Percentiles rank a stretch among this genome's conserved stretches.
Evolutionary conservation across 2,329 filamentous ascomycete genomes (phyloP).

Genomic region (Apiospora arundinis): DNA sequence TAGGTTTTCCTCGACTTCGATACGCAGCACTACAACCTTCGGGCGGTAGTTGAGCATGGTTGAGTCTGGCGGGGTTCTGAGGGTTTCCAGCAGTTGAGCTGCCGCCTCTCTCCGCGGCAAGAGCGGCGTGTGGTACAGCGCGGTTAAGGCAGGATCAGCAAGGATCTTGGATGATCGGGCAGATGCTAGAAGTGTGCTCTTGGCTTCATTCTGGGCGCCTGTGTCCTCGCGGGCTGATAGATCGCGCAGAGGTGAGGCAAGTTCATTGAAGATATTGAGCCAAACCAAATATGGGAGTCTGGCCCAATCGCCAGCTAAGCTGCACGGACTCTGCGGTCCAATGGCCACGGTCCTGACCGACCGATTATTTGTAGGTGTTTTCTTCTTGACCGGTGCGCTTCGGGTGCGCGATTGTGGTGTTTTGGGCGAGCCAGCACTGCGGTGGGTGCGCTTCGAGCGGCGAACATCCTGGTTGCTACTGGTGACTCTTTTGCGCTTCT

Average conservation of each 20-base stretch:
- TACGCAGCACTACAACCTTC: constrained; percentile 73
- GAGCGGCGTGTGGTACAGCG: constrained; percentile 73
- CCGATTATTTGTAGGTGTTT: background rate
- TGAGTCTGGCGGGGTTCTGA: constrained; percentile 46
- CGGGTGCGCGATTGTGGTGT: constrained; percentile 9
- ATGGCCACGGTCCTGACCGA: background rate
- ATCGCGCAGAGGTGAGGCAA: constrained; percentile 63
- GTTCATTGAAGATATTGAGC: constrained; percentile 65
- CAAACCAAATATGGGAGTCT: constrained; percentile 25
- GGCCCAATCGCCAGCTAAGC: constrained; percentile 24
- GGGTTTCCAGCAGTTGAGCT: constrained; percentile 49
- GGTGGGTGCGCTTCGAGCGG: constrained; percentile 19
- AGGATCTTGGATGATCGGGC: constrained; percentile 70
- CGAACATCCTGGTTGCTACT: background rate
- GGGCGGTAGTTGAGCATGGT: constrained; percentile 68
- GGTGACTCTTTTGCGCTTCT: constrained; percentile 21
- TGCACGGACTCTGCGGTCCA: background rate
- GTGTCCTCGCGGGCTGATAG: constrained; percentile 48
- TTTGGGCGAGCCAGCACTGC: background rate
- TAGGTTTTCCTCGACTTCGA: constrained; percentile 64
- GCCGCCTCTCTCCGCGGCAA: constrained; percentile 51
- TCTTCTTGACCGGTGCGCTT: background rate
- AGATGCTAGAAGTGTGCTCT: constrained; percentile 60
- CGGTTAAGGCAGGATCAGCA: constrained; percentile 74
- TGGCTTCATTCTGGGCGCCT: constrained; percentile 41